phyloP scores from a whole-genome alignment of 2,329 filamentous ascomycete species.

The Ramularia collo-cygni region DNA sequence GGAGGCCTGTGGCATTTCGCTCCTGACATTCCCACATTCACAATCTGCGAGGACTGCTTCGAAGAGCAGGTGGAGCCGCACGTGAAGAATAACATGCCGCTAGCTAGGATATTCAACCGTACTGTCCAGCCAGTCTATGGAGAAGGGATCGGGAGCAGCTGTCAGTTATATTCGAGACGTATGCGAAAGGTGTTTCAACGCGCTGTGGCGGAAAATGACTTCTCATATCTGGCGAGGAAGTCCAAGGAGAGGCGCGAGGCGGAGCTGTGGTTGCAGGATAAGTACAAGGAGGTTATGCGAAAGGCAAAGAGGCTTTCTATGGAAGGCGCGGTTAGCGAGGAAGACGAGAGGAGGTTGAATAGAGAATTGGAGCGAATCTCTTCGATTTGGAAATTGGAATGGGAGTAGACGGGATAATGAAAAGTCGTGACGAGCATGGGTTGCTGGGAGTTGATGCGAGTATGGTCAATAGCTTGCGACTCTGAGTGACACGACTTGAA shows the following conservation, averaged over 20 bases:
- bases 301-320: constrained; percentile 34
- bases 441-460: no score
- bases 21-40: constrained; percentile 62
- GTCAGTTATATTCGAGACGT: constrained; percentile 71
- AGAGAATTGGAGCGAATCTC: constrained; percentile 43
- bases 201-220: constrained; percentile 61
- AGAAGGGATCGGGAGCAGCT: constrained; percentile 47
- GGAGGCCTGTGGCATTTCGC: constrained; percentile 71
- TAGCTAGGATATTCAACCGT: constrained; percentile 61
- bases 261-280: constrained; percentile 53
- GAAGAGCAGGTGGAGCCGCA: constrained; percentile 69
- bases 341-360: constrained; percentile 54
- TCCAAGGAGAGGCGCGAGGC: constrained; percentile 53
- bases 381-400: constrained; percentile 45
- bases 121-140: constrained; percentile 51
- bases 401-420: constrained; percentile 32
- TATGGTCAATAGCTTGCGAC: no score
- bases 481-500: no score
- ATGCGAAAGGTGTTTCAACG: constrained; percentile 70
- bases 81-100: constrained; percentile 40
- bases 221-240: constrained; percentile 54
- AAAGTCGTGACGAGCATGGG: no score
- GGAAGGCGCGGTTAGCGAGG: constrained; percentile 39
- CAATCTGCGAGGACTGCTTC: constrained; percentile 82
- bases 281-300: constrained; percentile 35